Evolutionary conservation across 2,329 filamentous ascomycete genomes (phyloP).

Genomic region (Tolypocladium album): DNA sequence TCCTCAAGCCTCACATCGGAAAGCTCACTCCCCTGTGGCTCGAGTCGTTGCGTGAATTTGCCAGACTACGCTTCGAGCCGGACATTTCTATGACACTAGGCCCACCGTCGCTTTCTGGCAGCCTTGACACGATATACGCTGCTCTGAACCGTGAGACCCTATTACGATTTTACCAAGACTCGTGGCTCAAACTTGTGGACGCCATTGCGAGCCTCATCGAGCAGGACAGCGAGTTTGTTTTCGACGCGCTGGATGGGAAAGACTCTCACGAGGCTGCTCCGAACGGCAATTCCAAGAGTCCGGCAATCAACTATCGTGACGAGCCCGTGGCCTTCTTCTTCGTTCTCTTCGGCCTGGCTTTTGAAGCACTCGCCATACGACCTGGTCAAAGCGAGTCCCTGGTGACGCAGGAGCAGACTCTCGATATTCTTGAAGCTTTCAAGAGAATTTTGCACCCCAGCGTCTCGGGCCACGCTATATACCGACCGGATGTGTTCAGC

Average conservation of each 20-base stretch:
- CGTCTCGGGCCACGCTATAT: conserved; percentile 92
- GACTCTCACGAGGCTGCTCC: conserved; percentile 36
- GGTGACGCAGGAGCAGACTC: conserved; percentile 64
- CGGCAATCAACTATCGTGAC: conserved; percentile 93
- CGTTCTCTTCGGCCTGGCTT: conserved; percentile 90
- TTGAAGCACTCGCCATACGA: conserved; percentile 84
- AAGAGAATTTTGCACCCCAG: conserved; percentile 93
- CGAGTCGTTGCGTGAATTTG: conserved; percentile 86
- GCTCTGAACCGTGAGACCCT: conserved; percentile 90
- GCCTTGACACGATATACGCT: conserved; percentile 87
- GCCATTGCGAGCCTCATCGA: conserved; percentile 96
- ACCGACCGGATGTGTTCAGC: conserved; percentile 88
- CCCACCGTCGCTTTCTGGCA: conserved; percentile 69
- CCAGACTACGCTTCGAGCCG: conserved; percentile 85
- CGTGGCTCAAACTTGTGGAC: conserved; percentile 93
- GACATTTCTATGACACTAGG: conserved; percentile 89
- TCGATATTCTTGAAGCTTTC: conserved; percentile 81
- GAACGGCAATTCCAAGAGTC: conserved; percentile 47
- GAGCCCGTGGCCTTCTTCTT: conserved; percentile 99
- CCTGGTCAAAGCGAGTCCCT: conserved; percentile 41
- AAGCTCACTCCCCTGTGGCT: conserved; percentile 90
- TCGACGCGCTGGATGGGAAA: conserved; percentile 90
- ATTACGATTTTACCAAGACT: conserved; percentile 91
- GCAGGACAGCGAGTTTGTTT: conserved; percentile 95
- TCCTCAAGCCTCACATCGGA: conserved; percentile 82